Evolutionary conservation across 768 basidiomycete species (phyloP).

Genomic region (Glaciozyma martinii): DNA sequence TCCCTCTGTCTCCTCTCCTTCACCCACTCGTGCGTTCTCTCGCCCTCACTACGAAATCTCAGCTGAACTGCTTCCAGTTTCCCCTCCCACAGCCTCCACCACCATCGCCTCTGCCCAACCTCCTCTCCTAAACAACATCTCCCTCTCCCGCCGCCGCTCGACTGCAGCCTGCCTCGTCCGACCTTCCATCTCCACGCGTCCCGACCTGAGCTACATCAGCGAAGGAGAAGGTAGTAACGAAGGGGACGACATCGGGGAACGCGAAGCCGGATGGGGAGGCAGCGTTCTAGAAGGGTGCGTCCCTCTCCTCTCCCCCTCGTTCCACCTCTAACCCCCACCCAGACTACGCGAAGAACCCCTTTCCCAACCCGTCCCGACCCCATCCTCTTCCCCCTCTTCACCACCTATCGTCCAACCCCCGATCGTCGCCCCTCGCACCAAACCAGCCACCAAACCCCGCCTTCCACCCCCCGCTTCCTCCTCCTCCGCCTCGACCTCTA

Average conservation of each 20-base stretch:
- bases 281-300: conserved; percentile 3
- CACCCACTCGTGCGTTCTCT: not conserved
- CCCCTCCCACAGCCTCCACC: not conserved
- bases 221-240: not conserved
- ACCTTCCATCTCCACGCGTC: not conserved
- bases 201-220: conserved; percentile 16
- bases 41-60: too few species aligned
- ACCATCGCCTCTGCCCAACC: not conserved
- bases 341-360: not conserved
- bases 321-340: too few species aligned
- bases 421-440: not conserved
- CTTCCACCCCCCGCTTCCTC: not conserved
- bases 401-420: not conserved
- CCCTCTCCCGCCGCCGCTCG: conserved; percentile 1
- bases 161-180: conserved; percentile 1
- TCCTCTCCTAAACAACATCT: not conserved
- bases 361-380: not conserved
- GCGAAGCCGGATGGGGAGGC: not conserved
- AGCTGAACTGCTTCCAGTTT: not conserved
- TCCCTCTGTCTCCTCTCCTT: not conserved
- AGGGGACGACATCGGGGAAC: not conserved
- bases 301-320: not conserved
- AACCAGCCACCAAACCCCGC: not conserved
- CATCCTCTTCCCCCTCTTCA: not conserved
- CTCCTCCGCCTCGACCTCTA: not conserved